Percentiles rank a stretch among this genome's conserved stretches.
Evolutionary conservation across 345 rosid genomes (phyloP).

Genomic region (Citrus maxima): DNA sequence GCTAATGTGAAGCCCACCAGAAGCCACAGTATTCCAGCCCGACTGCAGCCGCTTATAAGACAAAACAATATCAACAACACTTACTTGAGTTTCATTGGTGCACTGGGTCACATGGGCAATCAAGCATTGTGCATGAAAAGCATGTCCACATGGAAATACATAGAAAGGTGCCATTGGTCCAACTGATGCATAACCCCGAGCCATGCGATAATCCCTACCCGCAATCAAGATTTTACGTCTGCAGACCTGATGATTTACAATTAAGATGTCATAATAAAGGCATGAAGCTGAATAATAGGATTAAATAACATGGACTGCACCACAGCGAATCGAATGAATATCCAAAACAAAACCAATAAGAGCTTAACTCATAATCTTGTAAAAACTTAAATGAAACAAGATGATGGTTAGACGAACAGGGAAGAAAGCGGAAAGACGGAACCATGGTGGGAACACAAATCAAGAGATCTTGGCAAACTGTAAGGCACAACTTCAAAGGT

Average conservation of each 20-base stretch:
- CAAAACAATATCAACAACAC: conserved; percentile 17
- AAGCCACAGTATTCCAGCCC: background rate
- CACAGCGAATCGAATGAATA: background rate
- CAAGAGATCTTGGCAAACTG: background rate
- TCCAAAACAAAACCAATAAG: background rate
- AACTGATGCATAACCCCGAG: conserved; percentile 67
- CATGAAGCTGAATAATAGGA: conserved; percentile 10
- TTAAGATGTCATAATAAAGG: conserved; percentile 3
- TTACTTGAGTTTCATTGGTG: conserved; percentile 53
- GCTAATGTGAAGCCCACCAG: background rate
- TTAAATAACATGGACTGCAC: background rate
- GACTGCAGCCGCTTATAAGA: conserved; percentile 15
- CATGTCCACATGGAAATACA: conserved; percentile 93
- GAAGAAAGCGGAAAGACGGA: background rate
- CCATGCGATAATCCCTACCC: conserved; percentile 64
- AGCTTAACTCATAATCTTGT: background rate
- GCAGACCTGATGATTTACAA: conserved; percentile 54
- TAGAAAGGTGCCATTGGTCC: conserved; percentile 94
- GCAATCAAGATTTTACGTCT: conserved; percentile 70
- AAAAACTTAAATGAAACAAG: background rate
- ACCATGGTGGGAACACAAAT: background rate
- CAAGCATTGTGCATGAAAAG: conserved; percentile 86
- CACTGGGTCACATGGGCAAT: conserved; percentile 77
- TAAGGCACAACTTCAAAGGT: background rate
- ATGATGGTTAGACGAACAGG: background rate